Base-by-base conservation (phyloP, 1,284 basidiomycete genomes). In the Omphalotus olearius region DNA sequence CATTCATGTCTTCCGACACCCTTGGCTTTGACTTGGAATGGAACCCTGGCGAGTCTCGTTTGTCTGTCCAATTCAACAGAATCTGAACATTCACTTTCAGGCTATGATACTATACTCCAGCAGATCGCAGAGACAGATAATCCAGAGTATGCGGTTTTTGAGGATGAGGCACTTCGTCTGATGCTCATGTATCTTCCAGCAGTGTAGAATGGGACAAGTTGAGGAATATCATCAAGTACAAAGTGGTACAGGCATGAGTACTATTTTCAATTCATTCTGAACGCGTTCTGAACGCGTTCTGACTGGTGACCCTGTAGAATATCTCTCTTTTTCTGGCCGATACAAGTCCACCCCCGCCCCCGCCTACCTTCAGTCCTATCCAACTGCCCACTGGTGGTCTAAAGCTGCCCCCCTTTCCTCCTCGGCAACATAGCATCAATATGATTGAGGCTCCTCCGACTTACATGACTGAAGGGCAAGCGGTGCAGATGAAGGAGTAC, bases 371-470 rank as follows among this genome's bases (percentile, higher is more conserved):
- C 62, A 68, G 71, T 33, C 74, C 77, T 16, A 63, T 70, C 23
- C 64, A 69, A 14, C 65, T 74, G 37, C 64, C 71, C 33, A 67
- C 73, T 11, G 88, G 89, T 2, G 89, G 90, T 25, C 70, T 92
- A 14, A 85, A 84, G 57, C 69, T 94, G 10, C 80, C 91, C 4
- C 91, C 92, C 0, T 94, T 94, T 62, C 84, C 85, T 10, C 79
- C 83, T 18, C 78, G 83, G 46, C 75, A 74, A 52, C 65, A 72
- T 57, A 73, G 76, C 51, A 60, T 74, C 54, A 76, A 76, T 57
- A 69, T 76, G 52, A 74, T 76, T 51, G 78, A 80, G 28, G 69
- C 73, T 2, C 82, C 81, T 1, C 75, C 80, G 41, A 81, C 71
- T 55, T 81, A 79, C 57, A 75, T 93, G 75, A 78, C 74, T 10